A percentile compares a stretch with the other conserved stretches of the same genome.
Evolutionary conservation across 2,329 filamentous ascomycete species (phyloP).

Genomic region (Stemphylium beticola): DNA sequence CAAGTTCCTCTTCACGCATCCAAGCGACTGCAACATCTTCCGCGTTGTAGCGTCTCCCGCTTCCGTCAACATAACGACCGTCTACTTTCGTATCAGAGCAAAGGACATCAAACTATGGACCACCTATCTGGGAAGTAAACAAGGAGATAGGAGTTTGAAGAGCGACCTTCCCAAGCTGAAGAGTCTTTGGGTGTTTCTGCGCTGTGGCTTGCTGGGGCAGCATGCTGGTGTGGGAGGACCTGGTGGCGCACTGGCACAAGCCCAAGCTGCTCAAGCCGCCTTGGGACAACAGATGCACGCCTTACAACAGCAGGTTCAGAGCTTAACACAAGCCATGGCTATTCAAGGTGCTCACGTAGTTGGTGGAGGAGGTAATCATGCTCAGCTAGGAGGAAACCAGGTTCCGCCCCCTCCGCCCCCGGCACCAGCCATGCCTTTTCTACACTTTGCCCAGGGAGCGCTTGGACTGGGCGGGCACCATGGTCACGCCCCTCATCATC

Average conservation of each 20-base stretch:
- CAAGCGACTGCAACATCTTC: slow-evolving; percentile 50
- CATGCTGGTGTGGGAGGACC: slow-evolving; percentile 7
- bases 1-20: slow-evolving; percentile 49
- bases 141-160: slow-evolving; percentile 36
- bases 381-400: slow-evolving; percentile 11
- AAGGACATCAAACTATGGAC: slow-evolving; percentile 48
- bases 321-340: slow-evolving; percentile 23
- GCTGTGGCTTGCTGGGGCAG: slow-evolving; percentile 21
- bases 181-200: slow-evolving; percentile 45
- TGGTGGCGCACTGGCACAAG: slow-evolving; percentile 19
- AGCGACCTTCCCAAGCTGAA: slow-evolving; percentile 45
- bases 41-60: slow-evolving; percentile 41
- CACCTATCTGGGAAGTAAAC: slow-evolving; percentile 42
- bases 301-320: slow-evolving; percentile 35
- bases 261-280: slow-evolving; percentile 33
- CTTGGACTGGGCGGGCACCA: slow-evolving; percentile 3
- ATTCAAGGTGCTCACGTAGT: slow-evolving; percentile 14
- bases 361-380: slow-evolving; percentile 3
- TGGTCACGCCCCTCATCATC: slow-evolving; percentile 3
- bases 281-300: slow-evolving; percentile 36
- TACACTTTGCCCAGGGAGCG: slow-evolving; percentile 28
- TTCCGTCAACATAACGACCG: slow-evolving; percentile 34
- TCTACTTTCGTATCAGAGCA: slow-evolving; percentile 47
- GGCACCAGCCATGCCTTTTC: slow-evolving; percentile 28
- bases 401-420: slow-evolving; percentile 24